Evolutionary conservation across 106 monocot species (phyloP).

Genomic region (Triglochin maritima): DNA sequence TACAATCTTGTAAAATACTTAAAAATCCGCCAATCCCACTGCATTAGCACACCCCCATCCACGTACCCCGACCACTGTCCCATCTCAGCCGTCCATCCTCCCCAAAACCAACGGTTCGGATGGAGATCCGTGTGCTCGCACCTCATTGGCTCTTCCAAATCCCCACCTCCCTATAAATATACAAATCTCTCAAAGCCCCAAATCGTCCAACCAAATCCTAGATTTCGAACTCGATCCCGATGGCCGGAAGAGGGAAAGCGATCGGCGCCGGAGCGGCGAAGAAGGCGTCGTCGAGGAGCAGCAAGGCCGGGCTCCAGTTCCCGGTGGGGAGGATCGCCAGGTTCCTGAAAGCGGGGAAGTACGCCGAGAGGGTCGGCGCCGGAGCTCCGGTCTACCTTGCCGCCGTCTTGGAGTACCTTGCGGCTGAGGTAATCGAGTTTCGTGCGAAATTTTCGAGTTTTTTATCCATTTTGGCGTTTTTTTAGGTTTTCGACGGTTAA

Average conservation of each 20-base stretch:
- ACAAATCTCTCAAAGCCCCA: not conserved
- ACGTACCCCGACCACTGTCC: not conserved
- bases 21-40: too few relatives aligned
- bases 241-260: conserved; percentile 21
- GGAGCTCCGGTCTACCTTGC: conserved; percentile 59
- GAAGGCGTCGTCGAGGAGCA: conserved; percentile 14
- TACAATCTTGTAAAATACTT: too few relatives aligned
- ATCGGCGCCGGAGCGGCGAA: conserved; percentile 15
- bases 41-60: too few relatives aligned
- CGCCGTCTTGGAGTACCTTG: conserved; percentile 74
- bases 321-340: conserved; percentile 56
- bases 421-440: conserved; percentile 34
- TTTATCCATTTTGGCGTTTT: not conserved
- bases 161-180: not conserved
- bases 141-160: not conserved
- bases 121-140: conserved; percentile 5
- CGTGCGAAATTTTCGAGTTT: not conserved
- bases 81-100: not conserved
- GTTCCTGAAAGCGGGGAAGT: conserved; percentile 57
- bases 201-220: not conserved
- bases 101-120: not conserved
- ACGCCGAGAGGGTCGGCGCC: conserved; percentile 48
- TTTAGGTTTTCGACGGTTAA: too few relatives aligned
- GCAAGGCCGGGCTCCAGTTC: conserved; percentile 59
- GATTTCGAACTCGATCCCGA: not conserved